Evolutionary conservation across 2,329 filamentous ascomycete species (phyloP), one percentile per base, ranked within the genome.

Genomic region (Xylaria multiplex): DNA sequence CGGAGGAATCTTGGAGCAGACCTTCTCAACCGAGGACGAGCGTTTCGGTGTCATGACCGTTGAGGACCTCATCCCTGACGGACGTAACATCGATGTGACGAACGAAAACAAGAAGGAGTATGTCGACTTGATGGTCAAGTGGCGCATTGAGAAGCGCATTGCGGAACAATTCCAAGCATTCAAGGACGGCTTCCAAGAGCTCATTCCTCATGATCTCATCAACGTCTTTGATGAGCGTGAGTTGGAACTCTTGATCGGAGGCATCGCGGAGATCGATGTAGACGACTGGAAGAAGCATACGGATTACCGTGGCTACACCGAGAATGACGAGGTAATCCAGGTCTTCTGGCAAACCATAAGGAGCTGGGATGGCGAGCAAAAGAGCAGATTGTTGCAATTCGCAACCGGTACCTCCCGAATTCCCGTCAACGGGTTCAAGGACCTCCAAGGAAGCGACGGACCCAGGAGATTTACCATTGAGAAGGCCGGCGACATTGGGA

Each of bases 241-340:
- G 81, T 85, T 99, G 54, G 96, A 99, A 81, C 83, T 99, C 72
- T 86, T 99, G 72, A 98, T 99, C 77, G 96, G 96, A 71, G 96
- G 96, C 86, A 99, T 99, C 74, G 96, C 96, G n/a, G 96, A 99
- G 81, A 99, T 99, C 73, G 96, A 99, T 76, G 95, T 99, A 16
- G 96, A 99, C 67, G 96, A 99, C 81, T 99, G 96, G 96, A 98
- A 99, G 91, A 99, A 99, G 85, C 96, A 99, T 82, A 99, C 96
- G 53, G 96, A 99, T 77, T 99, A 99, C 81, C 91, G 96, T 73
- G 96, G 96, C 61, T 99, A 99, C 85, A 97, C 96, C 9, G 96
- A 99, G 81, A 93, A 90, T 64, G 96, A 99, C 75, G 93, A 97
- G 77, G 96, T 99, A 30, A 96, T 99, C 71, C 92, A 96, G 79